phyloP scores from a whole-genome alignment of 805 yeast species.

The Ogataea kodamae region DNA sequence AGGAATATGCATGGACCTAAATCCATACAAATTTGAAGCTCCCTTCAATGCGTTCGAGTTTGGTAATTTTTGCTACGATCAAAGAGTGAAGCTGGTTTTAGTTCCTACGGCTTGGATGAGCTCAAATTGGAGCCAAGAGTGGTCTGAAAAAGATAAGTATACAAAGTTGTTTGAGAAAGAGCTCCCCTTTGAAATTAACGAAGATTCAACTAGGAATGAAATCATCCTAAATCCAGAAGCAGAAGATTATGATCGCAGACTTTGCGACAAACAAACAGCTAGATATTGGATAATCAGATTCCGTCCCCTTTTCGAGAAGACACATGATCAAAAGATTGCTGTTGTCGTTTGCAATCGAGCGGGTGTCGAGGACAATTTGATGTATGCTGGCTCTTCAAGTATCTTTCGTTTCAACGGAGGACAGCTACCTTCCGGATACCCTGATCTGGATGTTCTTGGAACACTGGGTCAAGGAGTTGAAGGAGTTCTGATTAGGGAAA shows the following conservation, averaged over 20 bases:
- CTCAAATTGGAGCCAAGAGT: constrained; percentile 38
- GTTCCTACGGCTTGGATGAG: constrained; percentile 87
- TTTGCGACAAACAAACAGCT: constrained; percentile 28
- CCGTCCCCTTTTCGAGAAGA: constrained; percentile 24
- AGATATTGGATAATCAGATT: constrained; percentile 72
- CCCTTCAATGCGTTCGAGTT: constrained; percentile 77
- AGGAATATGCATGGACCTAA: constrained; percentile 94
- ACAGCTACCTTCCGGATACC: constrained; percentile 22
- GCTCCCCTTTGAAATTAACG: constrained; percentile 21
- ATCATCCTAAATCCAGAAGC: constrained; percentile 7
- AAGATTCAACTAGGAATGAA: constrained; percentile 5
- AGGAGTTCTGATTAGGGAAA: constrained; percentile 60
- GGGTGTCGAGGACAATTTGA: constrained; percentile 69
- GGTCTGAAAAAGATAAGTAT: constrained; percentile 19
- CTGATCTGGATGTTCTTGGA: constrained; percentile 53
- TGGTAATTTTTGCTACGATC: constrained; percentile 46
- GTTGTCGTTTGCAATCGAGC: constrained; percentile 61
- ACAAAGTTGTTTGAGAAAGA: constrained; percentile 18
- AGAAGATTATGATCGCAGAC: constrained; percentile 11
- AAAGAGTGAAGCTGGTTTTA: constrained; percentile 53
- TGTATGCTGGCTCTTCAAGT: constrained; percentile 65
- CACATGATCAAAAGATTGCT: constrained; percentile 30
- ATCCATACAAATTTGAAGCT: constrained; percentile 80
- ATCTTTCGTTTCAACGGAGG: constrained; percentile 53
- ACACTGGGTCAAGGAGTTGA: constrained; percentile 61